Base-by-base conservation (phyloP, 768 basidiomycete genomes). In the Lactarius trivialis region DNA sequence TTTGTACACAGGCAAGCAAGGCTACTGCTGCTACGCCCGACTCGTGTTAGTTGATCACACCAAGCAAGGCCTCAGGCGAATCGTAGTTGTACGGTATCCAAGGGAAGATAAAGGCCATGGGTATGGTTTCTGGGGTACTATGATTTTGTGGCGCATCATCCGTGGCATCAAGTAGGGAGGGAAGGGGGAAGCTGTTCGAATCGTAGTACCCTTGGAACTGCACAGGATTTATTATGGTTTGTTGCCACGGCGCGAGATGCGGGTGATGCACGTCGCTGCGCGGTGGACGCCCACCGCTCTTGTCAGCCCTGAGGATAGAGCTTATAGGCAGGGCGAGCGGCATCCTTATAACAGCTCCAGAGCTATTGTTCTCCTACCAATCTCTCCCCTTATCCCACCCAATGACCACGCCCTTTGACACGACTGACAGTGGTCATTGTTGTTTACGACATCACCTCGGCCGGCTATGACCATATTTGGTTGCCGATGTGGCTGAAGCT, bases 401-500 rank as follows among this genome's bases (percentile, higher is more conserved):
- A 9, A 5, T n/a, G 21, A 48, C 45, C 9, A 2, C 9, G 8
- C 14, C n/a, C 7, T 7, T 39, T 17, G 4, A 11, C 7, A 11
- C 33, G 39, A 41, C 7, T 3, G 39, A 7, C 37, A 17, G 19
- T n/a, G n/a, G 43, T 43, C n/a, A 12, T 48, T 43, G 9, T 21
- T 48, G 7, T 39, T n/a, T 48, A 21, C 11, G 21, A 21, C 11
- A 21, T 24, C 21, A 2, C 21, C 21, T 32, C 28, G 41, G 41
- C 41, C 39, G 28, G 39, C 14, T 12, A 32, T 21, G 9, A 43
- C 30, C 55, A 12, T n/a, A 45, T 43, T 43, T 19, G 28, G 55
- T 11, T 48, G 41, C 55, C 55, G 55, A 56, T 56, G 55, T 56
- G 55, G 55, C 55, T 43, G 41, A 56, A 39, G 17, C 30, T 30